Conservation (phyloP, 2,329 filamentous ascomycete genomes). For the Fusarium tanahbumbuense region DNA sequence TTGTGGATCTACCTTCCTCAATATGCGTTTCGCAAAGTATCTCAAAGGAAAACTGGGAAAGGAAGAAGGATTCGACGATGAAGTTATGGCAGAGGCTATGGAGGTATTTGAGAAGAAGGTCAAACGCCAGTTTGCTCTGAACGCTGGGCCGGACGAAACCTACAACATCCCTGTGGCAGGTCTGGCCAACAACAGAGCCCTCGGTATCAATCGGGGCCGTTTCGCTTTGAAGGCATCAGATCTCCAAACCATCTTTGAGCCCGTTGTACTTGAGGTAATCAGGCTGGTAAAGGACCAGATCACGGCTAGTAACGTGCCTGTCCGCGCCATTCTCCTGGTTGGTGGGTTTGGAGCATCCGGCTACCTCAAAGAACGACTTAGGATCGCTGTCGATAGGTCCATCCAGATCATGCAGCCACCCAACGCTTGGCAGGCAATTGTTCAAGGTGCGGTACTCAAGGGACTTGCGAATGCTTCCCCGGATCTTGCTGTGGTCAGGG, state of each 20-base stretch:
- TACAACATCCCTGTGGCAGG: conserved; percentile 56
- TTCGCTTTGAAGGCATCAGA: conserved; percentile 54
- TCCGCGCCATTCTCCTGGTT: conserved; percentile 58
- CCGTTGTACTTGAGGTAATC: conserved; percentile 57
- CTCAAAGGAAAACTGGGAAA: conserved; percentile 55
- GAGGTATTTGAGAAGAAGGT: conserved; percentile 56
- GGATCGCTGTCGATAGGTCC: conserved; percentile 48
- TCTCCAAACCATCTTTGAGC: conserved; percentile 57
- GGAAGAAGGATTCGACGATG: conserved; percentile 55
- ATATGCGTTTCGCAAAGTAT: conserved; percentile 57
- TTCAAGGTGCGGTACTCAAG: conserved; percentile 62
- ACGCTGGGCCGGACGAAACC: conserved; percentile 47
- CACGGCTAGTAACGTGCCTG: conserved; percentile 50
- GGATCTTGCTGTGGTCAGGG: conserved; percentile 51
- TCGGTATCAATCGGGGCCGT: conserved; percentile 53
- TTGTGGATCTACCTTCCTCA: conserved; percentile 60
- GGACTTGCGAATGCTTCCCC: conserved; percentile 55
- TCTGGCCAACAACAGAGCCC: conserved; percentile 53
- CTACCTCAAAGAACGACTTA: conserved; percentile 57
- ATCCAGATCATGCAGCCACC: conserved; percentile 59
- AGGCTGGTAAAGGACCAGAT: conserved; percentile 59
- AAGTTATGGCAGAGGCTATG: conserved; percentile 54
- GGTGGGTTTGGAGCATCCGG: conserved; percentile 60
- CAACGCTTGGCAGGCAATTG: conserved; percentile 61
- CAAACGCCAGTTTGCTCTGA: conserved; percentile 53